A percentile compares a stretch with the other conserved stretches of the same genome.
Evolutionary conservation across 2,329 filamentous ascomycete genomes (phyloP).

Genomic region (Arthrobotrys conoides): DNA sequence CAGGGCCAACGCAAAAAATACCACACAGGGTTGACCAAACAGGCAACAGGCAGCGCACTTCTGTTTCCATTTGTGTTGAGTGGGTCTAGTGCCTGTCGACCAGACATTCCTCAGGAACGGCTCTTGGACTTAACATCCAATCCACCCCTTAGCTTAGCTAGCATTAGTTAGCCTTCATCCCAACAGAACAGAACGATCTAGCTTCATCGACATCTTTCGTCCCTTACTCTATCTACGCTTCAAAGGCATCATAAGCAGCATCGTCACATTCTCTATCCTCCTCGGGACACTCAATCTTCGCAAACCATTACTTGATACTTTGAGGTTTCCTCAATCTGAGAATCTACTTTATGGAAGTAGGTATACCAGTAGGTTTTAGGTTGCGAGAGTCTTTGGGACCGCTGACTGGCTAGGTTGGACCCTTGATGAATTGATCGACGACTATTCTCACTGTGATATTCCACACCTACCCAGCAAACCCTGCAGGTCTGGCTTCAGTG

Average conservation of each 20-base stretch:
- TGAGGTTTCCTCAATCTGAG: not conserved
- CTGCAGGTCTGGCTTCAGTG: not conserved
- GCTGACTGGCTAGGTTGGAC: conserved; percentile 3
- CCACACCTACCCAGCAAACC: not conserved
- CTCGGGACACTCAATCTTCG: not conserved
- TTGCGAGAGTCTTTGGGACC: not conserved
- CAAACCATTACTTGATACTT: not conserved
- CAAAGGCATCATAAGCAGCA: not conserved
- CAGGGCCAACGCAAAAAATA: conserved; percentile 43
- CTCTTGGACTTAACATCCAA: conserved; percentile 6
- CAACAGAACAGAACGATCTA: not conserved
- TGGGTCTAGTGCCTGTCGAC: too few relatives aligned
- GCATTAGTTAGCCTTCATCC: not conserved
- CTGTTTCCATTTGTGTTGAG: not conserved
- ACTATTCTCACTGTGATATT: conserved; percentile 1
- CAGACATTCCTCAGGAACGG: conserved; percentile 15
- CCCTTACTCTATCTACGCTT: conserved; percentile 16
- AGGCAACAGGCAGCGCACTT: conserved; percentile 19
- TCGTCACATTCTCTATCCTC: not conserved
- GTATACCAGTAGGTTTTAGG: not conserved
- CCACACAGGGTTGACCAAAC: conserved; percentile 28
- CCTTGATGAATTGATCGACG: conserved; percentile 11
- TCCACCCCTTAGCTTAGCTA: too few relatives aligned
- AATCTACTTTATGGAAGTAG: not conserved
- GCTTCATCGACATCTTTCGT: not conserved